These are phyloP conservation scores for Cercospora janseana DNA, from an alignment of 2,329 filamentous ascomycete species.

Conservation along the genomic window DNA sequence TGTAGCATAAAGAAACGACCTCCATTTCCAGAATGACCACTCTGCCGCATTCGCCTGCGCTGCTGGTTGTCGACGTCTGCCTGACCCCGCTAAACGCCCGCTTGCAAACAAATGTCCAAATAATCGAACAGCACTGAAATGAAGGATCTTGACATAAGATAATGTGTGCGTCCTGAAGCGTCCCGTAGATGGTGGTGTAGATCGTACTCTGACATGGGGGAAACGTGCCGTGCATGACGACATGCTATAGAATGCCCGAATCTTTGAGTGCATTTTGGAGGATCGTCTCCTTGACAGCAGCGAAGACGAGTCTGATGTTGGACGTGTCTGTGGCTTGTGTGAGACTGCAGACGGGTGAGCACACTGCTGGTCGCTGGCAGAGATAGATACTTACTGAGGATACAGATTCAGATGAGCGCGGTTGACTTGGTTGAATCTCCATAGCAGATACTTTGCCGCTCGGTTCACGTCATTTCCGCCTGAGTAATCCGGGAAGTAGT, in stretches of 20 bases:
- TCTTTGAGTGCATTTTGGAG: constrained; percentile 97
- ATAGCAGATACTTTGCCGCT: constrained; percentile 94
- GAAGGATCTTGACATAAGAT: constrained; percentile 12
- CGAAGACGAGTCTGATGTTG: constrained; percentile 96
- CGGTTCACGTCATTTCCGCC: constrained; percentile 97
- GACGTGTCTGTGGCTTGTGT: constrained; percentile 99
- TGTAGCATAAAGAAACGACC: constrained; percentile 11
- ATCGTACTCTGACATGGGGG: too few relatives aligned
- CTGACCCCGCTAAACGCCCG: constrained; percentile 23
- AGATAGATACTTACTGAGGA: constrained; percentile 74
- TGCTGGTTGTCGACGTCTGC: constrained; percentile 17
- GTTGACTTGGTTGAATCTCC: constrained; percentile 99
- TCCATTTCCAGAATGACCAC: constrained; percentile 15
- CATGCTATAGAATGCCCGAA: constrained; percentile 74
- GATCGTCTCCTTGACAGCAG: constrained; percentile 97
- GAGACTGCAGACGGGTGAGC: constrained; percentile 57
- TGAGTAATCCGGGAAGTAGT: constrained; percentile 97
- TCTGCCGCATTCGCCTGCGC: constrained; percentile 27
- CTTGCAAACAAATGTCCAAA: constrained; percentile 24
- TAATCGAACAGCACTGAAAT: constrained; percentile 16
- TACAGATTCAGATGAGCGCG: constrained; percentile 93
- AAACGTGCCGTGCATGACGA: neutral
- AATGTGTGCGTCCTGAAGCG: constrained; percentile 13
- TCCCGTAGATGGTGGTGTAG: constrained; percentile 20
- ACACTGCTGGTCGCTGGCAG: neutral